These are phyloP conservation scores for Crotalaria pallida DNA, from an alignment of 306 rosid genomes.

Conservation along the genomic window DNA sequence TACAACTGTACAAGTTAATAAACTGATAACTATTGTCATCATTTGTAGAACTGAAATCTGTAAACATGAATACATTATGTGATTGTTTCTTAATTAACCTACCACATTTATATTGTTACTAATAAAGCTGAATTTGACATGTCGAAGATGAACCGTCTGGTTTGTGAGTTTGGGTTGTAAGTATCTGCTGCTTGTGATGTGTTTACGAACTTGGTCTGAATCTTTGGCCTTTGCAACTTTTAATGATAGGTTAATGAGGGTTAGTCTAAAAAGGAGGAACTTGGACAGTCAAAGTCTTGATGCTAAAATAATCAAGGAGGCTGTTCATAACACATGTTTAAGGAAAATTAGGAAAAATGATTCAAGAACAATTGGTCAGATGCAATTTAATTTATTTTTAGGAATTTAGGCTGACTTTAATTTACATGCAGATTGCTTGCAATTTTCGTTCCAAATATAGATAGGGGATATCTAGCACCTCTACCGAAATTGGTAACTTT, in stretches of 20 bases:
- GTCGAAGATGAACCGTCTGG: constrained; percentile 31
- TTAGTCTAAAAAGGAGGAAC: constrained; percentile 30
- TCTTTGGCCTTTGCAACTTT: constrained; percentile 36
- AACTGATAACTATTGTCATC: no score
- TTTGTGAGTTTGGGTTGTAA: constrained; percentile 25
- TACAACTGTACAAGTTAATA: no score
- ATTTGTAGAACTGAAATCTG: no score
- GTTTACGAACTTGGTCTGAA: constrained; percentile 24
- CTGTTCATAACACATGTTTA: not conserved
- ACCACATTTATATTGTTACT: not conserved
- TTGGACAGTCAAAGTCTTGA: constrained; percentile 25
- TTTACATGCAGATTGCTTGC: constrained; percentile 43
- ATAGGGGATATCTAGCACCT: constrained; percentile 34
- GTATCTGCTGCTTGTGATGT: constrained; percentile 16
- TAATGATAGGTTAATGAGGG: constrained; percentile 31
- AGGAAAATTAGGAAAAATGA: not conserved
- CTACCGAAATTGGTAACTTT: constrained; percentile 36
- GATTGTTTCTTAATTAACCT: no score
- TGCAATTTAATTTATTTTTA: not conserved
- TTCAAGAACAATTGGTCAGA: not conserved
- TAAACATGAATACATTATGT: no score
- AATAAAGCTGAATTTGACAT: not conserved
- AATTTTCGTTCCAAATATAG: constrained; percentile 42
- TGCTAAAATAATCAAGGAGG: constrained; percentile 31
- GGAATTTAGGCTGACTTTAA: constrained; percentile 1